Conservation (phyloP, 2,329 filamentous ascomycete genomes). For the Purpureocillium takamizusanense region DNA sequence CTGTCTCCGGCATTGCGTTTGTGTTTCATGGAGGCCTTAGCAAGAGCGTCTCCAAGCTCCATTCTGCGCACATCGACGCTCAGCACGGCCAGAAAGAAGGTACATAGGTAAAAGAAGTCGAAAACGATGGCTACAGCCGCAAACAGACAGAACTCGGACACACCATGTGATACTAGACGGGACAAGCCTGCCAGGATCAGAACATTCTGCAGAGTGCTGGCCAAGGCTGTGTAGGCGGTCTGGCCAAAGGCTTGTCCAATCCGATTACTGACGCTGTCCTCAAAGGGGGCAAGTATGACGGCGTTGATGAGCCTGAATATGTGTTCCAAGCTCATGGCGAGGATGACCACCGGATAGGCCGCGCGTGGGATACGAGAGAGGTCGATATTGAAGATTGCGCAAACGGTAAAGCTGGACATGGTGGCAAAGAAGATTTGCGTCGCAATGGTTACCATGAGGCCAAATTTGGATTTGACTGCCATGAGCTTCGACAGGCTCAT, state of each 20-base stretch:
- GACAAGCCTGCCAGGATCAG: conserved; percentile 58
- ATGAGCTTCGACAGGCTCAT: conserved; percentile 59
- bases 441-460: conserved; percentile 61
- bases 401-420: conserved; percentile 71
- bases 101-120: conserved; percentile 70
- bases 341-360: conserved; percentile 67
- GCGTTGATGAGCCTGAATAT: conserved; percentile 72
- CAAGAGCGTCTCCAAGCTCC: conserved; percentile 65
- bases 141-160: conserved; percentile 69
- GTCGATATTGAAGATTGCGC: conserved; percentile 66
- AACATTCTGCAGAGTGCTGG: conserved; percentile 60
- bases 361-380: conserved; percentile 65
- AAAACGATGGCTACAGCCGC: conserved; percentile 66
- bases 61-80: conserved; percentile 71
- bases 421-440: conserved; percentile 64
- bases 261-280: conserved; percentile 57
- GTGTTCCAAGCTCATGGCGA: conserved; percentile 70
- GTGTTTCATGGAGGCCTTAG: conserved; percentile 39
- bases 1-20: conserved; percentile 17
- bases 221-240: conserved; percentile 60
- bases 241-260: conserved; percentile 68
- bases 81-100: conserved; percentile 71
- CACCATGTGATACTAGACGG: conserved; percentile 56
- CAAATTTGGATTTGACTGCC: conserved; percentile 67
- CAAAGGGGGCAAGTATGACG: conserved; percentile 61